Base-by-base conservation (phyloP, 1,284 basidiomycete species). In the Trichosporon sp. region DNA sequence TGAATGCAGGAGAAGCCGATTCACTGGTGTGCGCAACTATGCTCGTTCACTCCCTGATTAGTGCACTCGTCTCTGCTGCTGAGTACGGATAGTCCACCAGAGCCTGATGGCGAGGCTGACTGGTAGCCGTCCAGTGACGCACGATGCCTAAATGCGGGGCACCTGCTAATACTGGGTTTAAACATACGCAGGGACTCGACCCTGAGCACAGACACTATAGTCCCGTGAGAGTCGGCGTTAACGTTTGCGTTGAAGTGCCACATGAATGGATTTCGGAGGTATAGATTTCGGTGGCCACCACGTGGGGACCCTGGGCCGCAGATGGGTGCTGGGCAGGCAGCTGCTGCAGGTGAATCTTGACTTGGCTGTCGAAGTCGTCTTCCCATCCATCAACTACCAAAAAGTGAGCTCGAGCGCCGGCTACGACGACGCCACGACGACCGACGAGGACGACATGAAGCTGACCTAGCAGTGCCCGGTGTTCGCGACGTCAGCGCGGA, bases 401-500 rank as follows among this genome's bases (percentile, higher is more conserved):
- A 63, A 63, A 63, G 59, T 63, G 59, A 63, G 59, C 59, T 10
- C 59, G 59, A 63, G 59, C 59, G 32, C 59, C 31, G 31, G 31
- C 31, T 7, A 37, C 59, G 51, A 54, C 51, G 38, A 40, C 12
- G 51, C 51, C 51, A 63, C 59, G 59, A 63, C 59, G 59, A 63
- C 14, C 31, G 59, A 63, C 59, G 59, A 63, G 59, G 59, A 63
- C 32, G 59, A 63, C 59, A 63, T 63, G 59, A 37, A 32, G 59
- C 59, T 63, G 59, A 63, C 59, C 31, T 37, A 63, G 32, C 59
- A 63, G 59, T 63, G 59, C 59, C 59, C 59, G 59, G 59, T 63
- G 59, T 63, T 14, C 59, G 59, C 59, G 59, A 63, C 59, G 59
- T 63, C 76, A 83, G 81, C 75, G 80, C 96, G 10, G 86, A 89